These are phyloP conservation scores for Rubroshorea leprosula DNA, from an alignment of 345 rosid species.

Conservation along the genomic window DNA sequence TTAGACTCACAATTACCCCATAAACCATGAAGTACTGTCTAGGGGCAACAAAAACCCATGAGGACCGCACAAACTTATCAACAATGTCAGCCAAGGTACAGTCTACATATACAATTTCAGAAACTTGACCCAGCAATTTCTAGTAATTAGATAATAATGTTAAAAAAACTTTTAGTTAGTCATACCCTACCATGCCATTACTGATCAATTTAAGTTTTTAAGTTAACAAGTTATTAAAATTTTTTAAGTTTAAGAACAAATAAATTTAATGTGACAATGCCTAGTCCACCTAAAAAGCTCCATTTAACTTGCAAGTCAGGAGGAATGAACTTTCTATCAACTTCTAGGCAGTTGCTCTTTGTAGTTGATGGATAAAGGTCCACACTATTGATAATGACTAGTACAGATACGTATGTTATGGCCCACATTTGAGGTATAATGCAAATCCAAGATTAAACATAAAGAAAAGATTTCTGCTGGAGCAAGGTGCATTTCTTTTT, in stretches of 20 bases:
- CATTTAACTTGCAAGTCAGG: too few relatives aligned
- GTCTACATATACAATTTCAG: not conserved
- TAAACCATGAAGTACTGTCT: not conserved
- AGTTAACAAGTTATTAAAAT: not conserved
- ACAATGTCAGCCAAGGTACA: not conserved
- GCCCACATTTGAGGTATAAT: too few relatives aligned
- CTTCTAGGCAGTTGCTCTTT: not conserved
- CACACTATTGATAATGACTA: not conserved
- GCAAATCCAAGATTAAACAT: not conserved
- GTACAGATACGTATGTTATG: not conserved
- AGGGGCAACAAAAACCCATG: not conserved
- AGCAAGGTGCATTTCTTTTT: not conserved
- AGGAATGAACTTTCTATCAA: too few relatives aligned
- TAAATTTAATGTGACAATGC: too few relatives aligned
- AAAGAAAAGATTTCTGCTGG: not conserved
- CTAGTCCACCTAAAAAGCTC: too few relatives aligned
- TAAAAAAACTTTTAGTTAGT: not conserved
- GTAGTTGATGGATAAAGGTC: not conserved
- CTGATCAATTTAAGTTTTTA: too few relatives aligned
- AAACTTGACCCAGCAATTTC: not conserved
- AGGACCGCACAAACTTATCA: not conserved
- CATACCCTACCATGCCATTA: not conserved
- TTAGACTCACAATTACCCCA: conserved; percentile 1
- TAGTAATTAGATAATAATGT: not conserved
- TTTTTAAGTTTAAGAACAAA: too few relatives aligned